A percentile compares a stretch with the other conserved stretches of the same genome.
Conservation (phyloP, 1,139 yeast genomes). For the Taiozyma onychis region DNA sequence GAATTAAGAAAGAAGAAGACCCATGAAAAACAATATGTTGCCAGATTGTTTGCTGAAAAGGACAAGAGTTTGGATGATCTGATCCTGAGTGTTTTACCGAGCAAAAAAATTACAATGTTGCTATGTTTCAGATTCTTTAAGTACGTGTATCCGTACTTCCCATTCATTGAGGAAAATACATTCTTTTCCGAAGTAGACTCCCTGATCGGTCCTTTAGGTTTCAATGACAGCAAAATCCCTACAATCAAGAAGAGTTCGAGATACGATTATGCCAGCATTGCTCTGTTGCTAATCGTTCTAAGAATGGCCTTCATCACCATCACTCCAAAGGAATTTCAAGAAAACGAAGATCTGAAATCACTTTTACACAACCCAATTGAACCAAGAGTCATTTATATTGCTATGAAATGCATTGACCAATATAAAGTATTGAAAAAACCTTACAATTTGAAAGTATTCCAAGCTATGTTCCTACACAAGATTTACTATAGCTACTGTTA, state of each 20-base stretch:
- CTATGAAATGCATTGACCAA: conserved; percentile 41
- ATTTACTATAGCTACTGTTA: conserved; percentile 40
- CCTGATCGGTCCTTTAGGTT: conserved; percentile 22
- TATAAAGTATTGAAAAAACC: conserved; percentile 38
- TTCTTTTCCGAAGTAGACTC: conserved; percentile 25
- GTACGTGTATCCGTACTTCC: conserved; percentile 39
- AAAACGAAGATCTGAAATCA: conserved; percentile 29
- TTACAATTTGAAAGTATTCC: conserved; percentile 42
- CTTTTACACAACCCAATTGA: conserved; percentile 39
- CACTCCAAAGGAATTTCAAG: conserved; percentile 18
- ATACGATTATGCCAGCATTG: conserved; percentile 41
- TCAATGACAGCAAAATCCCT: conserved; percentile 17
- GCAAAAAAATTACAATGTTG: conserved; percentile 36
- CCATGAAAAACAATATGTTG: conserved; percentile 2
- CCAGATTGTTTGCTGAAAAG: neutral
- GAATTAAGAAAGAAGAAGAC: conserved; percentile 14
- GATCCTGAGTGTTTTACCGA: conserved; percentile 34
- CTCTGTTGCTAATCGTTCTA: conserved; percentile 36
- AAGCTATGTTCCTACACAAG: conserved; percentile 38
- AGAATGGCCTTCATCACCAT: conserved; percentile 35
- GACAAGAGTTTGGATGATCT: conserved; percentile 6
- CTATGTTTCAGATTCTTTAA: conserved; percentile 38
- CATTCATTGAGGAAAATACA: conserved; percentile 39
- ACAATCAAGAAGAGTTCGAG: conserved; percentile 29
- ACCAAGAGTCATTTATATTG: conserved; percentile 31